phyloP scores from a whole-genome alignment of 1,284 basidiomycete species.

The Malassezia caprae region DNA sequence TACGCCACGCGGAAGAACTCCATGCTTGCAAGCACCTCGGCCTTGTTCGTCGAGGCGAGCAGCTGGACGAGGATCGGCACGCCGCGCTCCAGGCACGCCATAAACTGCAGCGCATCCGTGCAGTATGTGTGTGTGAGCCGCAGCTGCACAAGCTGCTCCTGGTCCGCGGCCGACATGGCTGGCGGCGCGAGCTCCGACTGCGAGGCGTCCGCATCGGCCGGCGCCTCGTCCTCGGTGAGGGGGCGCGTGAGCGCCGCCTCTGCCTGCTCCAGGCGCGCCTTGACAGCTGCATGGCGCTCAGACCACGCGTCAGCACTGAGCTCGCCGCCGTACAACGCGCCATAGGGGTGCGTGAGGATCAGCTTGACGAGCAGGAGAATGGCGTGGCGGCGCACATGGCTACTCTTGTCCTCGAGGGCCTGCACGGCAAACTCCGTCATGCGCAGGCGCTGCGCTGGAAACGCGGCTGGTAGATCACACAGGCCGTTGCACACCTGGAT shows the following conservation, averaged over 20 bases:
- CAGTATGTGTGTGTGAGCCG: constrained; percentile 79
- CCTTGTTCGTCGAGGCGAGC: constrained; percentile 79
- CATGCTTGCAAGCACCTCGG: constrained; percentile 88
- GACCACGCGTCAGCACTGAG: constrained; percentile 64
- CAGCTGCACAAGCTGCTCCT: constrained; percentile 56
- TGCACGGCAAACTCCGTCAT: constrained; percentile 67
- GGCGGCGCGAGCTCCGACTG: constrained; percentile 28
- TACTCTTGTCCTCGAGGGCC: constrained; percentile 80
- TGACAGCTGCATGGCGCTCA: constrained; percentile 57
- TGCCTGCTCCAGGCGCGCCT: constrained; percentile 54
- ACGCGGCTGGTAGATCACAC: constrained; percentile 64
- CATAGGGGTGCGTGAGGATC: constrained; percentile 81
- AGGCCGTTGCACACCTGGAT: constrained; percentile 64
- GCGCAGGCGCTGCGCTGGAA: constrained; percentile 71
- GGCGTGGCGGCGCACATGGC: constrained; percentile 74
- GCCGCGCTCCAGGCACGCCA: constrained; percentile 67
- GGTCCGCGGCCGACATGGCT: constrained; percentile 32
- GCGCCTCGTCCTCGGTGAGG: constrained; percentile 41
- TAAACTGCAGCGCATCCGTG: constrained; percentile 74
- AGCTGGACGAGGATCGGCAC: constrained; percentile 67
- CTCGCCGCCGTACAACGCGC: constrained; percentile 70
- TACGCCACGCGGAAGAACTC: constrained; percentile 81
- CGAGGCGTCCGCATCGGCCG: constrained; percentile 48
- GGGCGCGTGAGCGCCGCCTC: constrained; percentile 37
- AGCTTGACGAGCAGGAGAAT: constrained; percentile 68